These are phyloP conservation scores for Yarrowia sp. DNA, from an alignment of 805 yeast genomes.

Conservation along the genomic window DNA sequence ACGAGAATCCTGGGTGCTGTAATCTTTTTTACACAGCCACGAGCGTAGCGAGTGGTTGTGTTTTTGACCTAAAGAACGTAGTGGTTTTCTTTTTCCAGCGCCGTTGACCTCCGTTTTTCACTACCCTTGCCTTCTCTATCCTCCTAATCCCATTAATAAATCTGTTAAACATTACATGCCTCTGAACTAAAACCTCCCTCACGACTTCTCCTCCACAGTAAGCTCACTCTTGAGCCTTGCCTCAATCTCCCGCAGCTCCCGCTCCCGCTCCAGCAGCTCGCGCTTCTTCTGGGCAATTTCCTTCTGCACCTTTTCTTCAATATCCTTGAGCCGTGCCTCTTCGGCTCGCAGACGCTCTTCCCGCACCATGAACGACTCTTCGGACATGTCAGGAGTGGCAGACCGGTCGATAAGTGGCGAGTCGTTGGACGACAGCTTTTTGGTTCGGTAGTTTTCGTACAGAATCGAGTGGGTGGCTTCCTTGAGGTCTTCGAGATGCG, in stretches of 20 bases:
- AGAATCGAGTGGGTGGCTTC: slow-evolving; percentile 73
- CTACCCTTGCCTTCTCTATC: neutral
- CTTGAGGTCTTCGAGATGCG: slow-evolving; percentile 74
- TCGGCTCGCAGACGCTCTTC: slow-evolving; percentile 44
- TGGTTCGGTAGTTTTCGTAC: slow-evolving; percentile 77
- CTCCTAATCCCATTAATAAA: slow-evolving; percentile 15
- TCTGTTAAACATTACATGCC: slow-evolving; percentile 18
- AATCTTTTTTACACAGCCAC: too few relatives aligned
- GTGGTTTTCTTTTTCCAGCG: too few relatives aligned
- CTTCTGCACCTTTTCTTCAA: slow-evolving; percentile 39
- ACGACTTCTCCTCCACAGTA: neutral
- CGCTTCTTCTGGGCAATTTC: slow-evolving; percentile 41
- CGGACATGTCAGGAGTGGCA: slow-evolving; percentile 40
- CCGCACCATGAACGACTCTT: slow-evolving; percentile 39
- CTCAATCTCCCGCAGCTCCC: slow-evolving; percentile 42
- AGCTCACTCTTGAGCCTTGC: slow-evolving; percentile 32
- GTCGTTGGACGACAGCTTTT: slow-evolving; percentile 49
- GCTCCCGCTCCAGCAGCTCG: slow-evolving; percentile 41
- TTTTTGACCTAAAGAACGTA: too few relatives aligned
- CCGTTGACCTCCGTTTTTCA: too few relatives aligned
- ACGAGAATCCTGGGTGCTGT: slow-evolving; percentile 21
- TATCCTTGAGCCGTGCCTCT: slow-evolving; percentile 39
- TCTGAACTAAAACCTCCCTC: neutral
- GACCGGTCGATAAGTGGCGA: slow-evolving; percentile 27
- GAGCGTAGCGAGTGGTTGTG: too few relatives aligned